Evolutionary conservation across 2,329 filamentous ascomycete genomes (phyloP), one percentile per base, ranked within the genome.

Genomic region (Xylariaceae sp.): DNA sequence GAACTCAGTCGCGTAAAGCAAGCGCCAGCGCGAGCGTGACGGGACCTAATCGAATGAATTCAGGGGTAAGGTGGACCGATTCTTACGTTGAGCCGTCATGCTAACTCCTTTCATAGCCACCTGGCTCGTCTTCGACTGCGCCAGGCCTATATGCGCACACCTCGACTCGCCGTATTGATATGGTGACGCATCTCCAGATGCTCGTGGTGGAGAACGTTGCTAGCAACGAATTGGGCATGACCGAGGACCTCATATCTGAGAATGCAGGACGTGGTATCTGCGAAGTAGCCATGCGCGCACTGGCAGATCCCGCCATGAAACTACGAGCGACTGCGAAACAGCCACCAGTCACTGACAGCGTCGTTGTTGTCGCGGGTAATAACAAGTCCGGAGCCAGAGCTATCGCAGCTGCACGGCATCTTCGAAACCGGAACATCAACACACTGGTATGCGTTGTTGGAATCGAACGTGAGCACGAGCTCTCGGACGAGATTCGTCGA

Each of bases 131-230:
- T 30, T 59, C 69, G 4, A 60, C 64, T 8, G 68, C 71, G 35
- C 60, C 66, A 7, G 80, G 81, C 1, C 79, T 86, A 54, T 85
- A 82, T 66, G 73, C 83, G 39, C 68, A 80, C 15, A 79, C 78
- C 7, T 83, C 82, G 1, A 80, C 81, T 65, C 81, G 82, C 41
- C 82, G 80, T 10, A 75, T 86, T 34, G 85, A 88, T 66, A 78
- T 83, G 4, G 83, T 88, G 35, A 87, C 85, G 15, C 82, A 93
- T 4, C 78, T 94, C 45, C 91, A 96, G 70, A 94, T 97, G 84
- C 83, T 96, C 34, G 93, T 94, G 63, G 83, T 97, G 1, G 94
- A 97, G 74, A 92, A 94, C 68, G 89, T 95, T 58, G 92, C 92
- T 0, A 88, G 92, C 61, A 88, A 90, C 48, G 92, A 97, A 65